Evolutionary conservation across 495 filamentous ascomycete species (phyloP).

Genomic region (Daldinia caldariorum): DNA sequence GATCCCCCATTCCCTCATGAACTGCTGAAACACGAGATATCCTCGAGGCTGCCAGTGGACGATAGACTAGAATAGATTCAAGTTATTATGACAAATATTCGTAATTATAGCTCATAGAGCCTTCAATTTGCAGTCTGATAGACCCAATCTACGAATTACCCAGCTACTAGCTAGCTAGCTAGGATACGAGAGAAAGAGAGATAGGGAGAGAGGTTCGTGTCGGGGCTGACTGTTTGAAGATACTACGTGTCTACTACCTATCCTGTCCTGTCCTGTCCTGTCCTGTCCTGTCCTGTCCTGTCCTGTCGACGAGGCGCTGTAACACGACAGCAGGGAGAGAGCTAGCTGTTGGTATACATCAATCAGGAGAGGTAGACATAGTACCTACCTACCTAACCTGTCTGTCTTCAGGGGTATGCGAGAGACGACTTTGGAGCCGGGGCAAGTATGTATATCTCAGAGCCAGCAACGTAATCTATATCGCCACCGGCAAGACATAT

Average conservation of each 20-base stretch:
- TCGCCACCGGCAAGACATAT: background rate
- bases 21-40: background rate
- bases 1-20: constrained; percentile 1
- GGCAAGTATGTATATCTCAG: background rate
- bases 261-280: background rate
- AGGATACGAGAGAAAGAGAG: background rate
- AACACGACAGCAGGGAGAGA: background rate
- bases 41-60: background rate
- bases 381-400: background rate
- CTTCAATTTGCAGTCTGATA: background rate
- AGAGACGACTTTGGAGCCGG: background rate
- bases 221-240: background rate
- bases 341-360: background rate
- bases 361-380: too few relatives aligned
- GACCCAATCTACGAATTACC: background rate
- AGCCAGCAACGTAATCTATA: background rate
- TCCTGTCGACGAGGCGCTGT: background rate
- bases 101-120: background rate
- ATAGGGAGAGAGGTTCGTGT: background rate
- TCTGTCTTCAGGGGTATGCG: background rate
- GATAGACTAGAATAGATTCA: background rate
- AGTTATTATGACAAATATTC: background rate
- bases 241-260: background rate
- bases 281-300: background rate
- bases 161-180: background rate